Percentiles rank a stretch among this genome's conserved stretches.
Conservation (phyloP, 768 basidiomycete genomes). For the Amanita phalloides region DNA sequence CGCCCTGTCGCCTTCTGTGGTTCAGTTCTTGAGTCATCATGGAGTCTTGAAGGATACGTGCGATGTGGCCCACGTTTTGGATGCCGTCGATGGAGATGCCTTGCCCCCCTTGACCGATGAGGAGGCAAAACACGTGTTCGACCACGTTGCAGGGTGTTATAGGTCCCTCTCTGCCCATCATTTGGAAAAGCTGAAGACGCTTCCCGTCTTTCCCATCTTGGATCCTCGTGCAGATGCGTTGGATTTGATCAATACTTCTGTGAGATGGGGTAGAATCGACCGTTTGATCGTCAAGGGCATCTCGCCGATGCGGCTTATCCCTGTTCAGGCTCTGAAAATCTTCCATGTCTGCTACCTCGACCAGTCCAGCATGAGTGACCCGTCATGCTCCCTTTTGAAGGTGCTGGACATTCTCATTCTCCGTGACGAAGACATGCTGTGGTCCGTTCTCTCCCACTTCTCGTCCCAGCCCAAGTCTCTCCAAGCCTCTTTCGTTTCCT, state of each 20-base stretch:
- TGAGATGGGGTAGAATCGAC: background rate
- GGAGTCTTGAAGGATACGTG: constrained; percentile 9
- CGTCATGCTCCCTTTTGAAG: constrained; percentile 17
- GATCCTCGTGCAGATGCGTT: constrained; percentile 5
- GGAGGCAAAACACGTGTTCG: background rate
- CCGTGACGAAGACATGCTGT: constrained; percentile 15
- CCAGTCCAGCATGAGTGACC: constrained; percentile 10
- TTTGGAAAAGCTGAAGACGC: constrained; percentile 7
- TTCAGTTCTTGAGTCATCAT: constrained; percentile 11
- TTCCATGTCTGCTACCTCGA: constrained; percentile 18
- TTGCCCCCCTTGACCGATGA: background rate
- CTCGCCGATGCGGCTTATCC: constrained; percentile 13
- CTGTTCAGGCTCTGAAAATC: constrained; percentile 6
- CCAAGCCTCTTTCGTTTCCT: constrained; percentile 17
- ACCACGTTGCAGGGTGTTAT: background rate
- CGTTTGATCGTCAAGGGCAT: background rate
- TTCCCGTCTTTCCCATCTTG: constrained; percentile 21
- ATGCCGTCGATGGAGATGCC: background rate
- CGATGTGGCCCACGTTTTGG: background rate
- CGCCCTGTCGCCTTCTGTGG: constrained; percentile 11
- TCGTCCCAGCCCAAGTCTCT: constrained; percentile 15
- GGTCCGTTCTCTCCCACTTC: constrained; percentile 19
- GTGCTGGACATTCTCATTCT: constrained; percentile 9
- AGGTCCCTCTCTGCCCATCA: background rate
- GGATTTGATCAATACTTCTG: background rate